These are phyloP conservation scores for Hypoxylon rickii DNA, from an alignment of 495 filamentous ascomycete species.

Conservation along the genomic window DNA sequence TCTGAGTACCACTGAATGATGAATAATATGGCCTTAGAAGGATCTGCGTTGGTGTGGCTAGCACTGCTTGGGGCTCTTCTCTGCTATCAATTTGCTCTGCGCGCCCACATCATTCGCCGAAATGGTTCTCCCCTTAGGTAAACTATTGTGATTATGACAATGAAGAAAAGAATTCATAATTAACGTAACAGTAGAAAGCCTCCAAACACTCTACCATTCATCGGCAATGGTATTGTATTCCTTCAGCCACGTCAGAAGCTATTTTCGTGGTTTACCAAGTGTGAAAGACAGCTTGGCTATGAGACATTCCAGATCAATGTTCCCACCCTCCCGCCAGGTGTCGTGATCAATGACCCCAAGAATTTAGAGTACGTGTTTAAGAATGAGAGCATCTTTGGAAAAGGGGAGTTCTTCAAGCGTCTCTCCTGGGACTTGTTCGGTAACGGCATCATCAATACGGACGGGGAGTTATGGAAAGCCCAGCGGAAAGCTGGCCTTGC, in stretches of 20 bases:
- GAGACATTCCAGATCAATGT: slow-evolving; percentile 62
- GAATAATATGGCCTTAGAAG: slow-evolving; percentile 24
- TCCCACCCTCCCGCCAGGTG: slow-evolving; percentile 60
- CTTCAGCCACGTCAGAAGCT: slow-evolving; percentile 59
- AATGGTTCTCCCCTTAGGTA: slow-evolving; percentile 41
- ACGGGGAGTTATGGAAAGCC: slow-evolving; percentile 63
- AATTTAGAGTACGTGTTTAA: slow-evolving; percentile 65
- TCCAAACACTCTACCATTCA: slow-evolving; percentile 59
- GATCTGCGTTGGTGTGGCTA: slow-evolving; percentile 10
- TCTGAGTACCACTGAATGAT: too few relatives aligned
- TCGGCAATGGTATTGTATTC: slow-evolving; percentile 63
- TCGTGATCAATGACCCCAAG: slow-evolving; percentile 62
- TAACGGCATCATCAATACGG: slow-evolving; percentile 66
- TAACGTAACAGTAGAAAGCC: slow-evolving; percentile 44
- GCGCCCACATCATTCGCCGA: slow-evolving; percentile 38
- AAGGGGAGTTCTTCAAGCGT: slow-evolving; percentile 61
- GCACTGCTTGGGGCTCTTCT: slow-evolving; percentile 12
- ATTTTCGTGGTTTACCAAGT: slow-evolving; percentile 63
- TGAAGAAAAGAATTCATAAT: neutral
- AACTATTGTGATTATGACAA: neutral
- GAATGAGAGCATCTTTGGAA: slow-evolving; percentile 60
- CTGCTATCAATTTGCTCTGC: slow-evolving; percentile 31
- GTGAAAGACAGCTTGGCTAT: slow-evolving; percentile 56
- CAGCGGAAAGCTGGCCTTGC: slow-evolving; percentile 63
- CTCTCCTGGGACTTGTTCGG: slow-evolving; percentile 65